Base-by-base conservation (phyloP, 257 asterid genomes). In the Mitragyna speciosa region DNA sequence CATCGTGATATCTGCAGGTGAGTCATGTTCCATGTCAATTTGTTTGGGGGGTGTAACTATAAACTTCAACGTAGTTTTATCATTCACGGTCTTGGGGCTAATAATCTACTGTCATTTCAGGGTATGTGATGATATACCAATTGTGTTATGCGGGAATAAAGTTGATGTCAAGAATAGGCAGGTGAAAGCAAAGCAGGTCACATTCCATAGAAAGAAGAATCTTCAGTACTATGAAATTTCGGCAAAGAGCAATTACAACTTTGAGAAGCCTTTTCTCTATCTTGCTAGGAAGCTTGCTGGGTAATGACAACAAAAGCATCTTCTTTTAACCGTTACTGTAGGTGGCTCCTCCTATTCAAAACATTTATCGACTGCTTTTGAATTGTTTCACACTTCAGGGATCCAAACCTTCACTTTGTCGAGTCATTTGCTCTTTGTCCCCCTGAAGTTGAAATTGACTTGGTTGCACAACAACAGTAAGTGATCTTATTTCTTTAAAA, bases 1-100 rank as follows among this genome's bases (percentile, higher is more conserved):
- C 98, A 94, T 78, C 94, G 98, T 84, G 98, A 94, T 86, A 94
- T 94, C 84, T 94, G 98, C 91, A 78, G 98, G 97, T 91, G 83
- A 80, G 77, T 82, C 2, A 5, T 65, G 3, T 49, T 33, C 51
- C 41, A 33, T 3, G 19, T 31, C 33, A 12, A 43, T 73, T 36
- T 2, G 41, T n/a, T n/a, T n/a, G 20, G 41, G 24, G 8, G 39
- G 70, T 36, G 7, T 22, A 41, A 68, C 30, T 28, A 39, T 7
- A 19, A 28, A n/a, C 41, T 69, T 30, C 43, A 43, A 19, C 22
- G 22, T 30, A 78, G 77, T 47, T 66, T 41, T 66, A 12, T 52
- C 28, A 5, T 16, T 19, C 12, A 6, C 28, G 24, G 30, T 63
- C 19, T 63, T 76, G n/a, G 22, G 14, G 63, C 63, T 17, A 5